Base-by-base conservation (phyloP, 2,329 filamentous ascomycete genomes). In the Lecanicillium sp. region DNA sequence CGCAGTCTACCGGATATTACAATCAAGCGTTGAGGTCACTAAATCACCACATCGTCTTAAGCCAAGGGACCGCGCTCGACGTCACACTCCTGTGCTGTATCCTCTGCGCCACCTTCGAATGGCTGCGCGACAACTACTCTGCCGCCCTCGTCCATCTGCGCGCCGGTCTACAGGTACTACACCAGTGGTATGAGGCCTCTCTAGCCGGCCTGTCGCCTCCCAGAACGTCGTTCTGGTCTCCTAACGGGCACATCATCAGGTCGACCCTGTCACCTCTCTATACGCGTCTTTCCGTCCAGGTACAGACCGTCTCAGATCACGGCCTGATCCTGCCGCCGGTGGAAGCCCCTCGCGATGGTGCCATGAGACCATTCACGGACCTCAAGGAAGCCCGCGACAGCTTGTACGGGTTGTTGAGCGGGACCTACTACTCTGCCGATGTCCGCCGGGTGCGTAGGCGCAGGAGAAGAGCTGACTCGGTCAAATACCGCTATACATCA, bases 61-160 rank as follows among this genome's bases (percentile, higher is more conserved):
- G 19, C 9, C 20, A 29, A 13, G 25, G 25, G 11, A 14, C 20
- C 5, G 15, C n/a, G 27, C 40, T 30, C 11, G 38, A 44, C 5
- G 44, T 43, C 2, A 32, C 37, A 1, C 27, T 46, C 14, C 37
- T 46, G 3, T 44, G 37, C 17, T 43, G 42, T 16, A 19, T 46
- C 3, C 30, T 45, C 5, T 46, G 44, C 16, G 33, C 37, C 13
- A 13, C 16, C 11, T 20, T 46, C 27, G 44, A 46, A 4, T 14
- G 31, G 5, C 9, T 45, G 16, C 43, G 35, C 6, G 22, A 32
- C n/a, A 46, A 43, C 7, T 11, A 9, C 9, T 15, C n/a, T 1
- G 36, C 18, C 9, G 25, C 35, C 5, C 29, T 39, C 7, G 29
- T 29, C 3, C 44, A 45, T 14, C 35, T 44, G 8, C 25, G 29